A percentile compares a stretch with the other conserved stretches of the same genome.
Evolutionary conservation across 2,329 filamentous ascomycete genomes (phyloP).

Genomic region (Rutstroemia sp.): DNA sequence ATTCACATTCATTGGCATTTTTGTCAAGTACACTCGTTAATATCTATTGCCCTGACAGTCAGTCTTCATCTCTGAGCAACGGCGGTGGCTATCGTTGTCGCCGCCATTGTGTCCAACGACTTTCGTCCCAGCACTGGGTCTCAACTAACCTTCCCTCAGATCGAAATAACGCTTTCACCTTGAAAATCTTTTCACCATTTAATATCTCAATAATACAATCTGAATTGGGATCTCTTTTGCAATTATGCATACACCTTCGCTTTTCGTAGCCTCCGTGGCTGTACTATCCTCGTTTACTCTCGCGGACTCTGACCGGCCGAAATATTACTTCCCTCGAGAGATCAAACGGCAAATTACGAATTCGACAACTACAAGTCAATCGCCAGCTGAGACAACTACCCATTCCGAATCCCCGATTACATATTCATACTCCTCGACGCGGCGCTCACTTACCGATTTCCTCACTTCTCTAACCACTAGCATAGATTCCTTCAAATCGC

Average conservation of each 20-base stretch:
- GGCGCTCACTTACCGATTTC: constrained; percentile 16
- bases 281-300: constrained; percentile 39
- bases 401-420: constrained; percentile 8
- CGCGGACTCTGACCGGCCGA: constrained; percentile 40
- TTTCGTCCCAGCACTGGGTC: constrained; percentile 15
- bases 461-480: not conserved
- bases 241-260: constrained; percentile 44
- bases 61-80: constrained; percentile 21
- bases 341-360: constrained; percentile 42
- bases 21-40: constrained; percentile 55
- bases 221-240: not conserved
- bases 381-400: constrained; percentile 10
- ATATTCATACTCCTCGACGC: constrained; percentile 10
- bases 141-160: constrained; percentile 16
- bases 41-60: constrained; percentile 41
- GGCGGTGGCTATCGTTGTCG: not conserved
- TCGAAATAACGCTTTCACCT: not conserved
- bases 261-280: constrained; percentile 43
- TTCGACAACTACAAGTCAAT: constrained; percentile 15
- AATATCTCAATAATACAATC: constrained; percentile 6
- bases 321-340: constrained; percentile 51
- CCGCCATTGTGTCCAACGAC: constrained; percentile 12
- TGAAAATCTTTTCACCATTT: not conserved
- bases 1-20: constrained; percentile 44
- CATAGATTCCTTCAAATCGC: not conserved